phyloP scores from a whole-genome alignment of 202 grass and related monocot genomes.

The Saccharum hybrid region DNA sequence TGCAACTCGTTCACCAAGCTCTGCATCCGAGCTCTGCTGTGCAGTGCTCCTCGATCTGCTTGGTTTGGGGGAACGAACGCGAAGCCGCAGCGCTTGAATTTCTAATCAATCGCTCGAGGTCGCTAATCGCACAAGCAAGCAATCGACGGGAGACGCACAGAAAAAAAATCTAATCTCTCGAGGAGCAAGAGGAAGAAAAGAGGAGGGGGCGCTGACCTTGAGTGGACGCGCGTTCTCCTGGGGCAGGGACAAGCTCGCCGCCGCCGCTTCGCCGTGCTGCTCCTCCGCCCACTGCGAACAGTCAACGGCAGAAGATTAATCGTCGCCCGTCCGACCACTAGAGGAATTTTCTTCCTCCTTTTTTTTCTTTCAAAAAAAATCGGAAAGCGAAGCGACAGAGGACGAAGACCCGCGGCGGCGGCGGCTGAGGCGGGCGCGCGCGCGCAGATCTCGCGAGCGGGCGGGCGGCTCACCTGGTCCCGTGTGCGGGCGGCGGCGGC shows the following conservation, averaged over 20 bases:
- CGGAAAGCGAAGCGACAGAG: neutral
- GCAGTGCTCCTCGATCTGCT: conserved; percentile 52
- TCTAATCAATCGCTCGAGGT: neutral
- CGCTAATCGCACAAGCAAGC: neutral
- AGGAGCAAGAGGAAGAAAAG: neutral
- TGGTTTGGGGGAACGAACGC: neutral
- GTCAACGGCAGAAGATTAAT: neutral
- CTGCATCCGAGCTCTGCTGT: conserved; percentile 41
- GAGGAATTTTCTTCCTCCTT: neutral
- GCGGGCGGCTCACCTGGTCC: conserved; percentile 3
- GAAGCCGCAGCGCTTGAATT: neutral
- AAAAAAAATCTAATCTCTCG: neutral
- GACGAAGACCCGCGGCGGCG: neutral
- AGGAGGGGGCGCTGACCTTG: conserved; percentile 1
- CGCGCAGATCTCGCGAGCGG: conserved; percentile 37
- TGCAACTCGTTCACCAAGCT: conserved; percentile 40
- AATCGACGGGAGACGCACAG: neutral
- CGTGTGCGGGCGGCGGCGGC: neutral
- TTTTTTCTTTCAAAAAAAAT: neutral
- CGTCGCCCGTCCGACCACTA: neutral
- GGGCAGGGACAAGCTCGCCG: conserved; percentile 26
- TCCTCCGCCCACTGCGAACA: conserved; percentile 43
- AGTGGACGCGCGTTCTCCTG: conserved; percentile 34
- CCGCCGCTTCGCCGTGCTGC: conserved; percentile 36
- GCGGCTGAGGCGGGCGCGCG: neutral